Base-by-base conservation (phyloP, 164 flowering plant genomes). In the Magnolia kwangsiensis region DNA sequence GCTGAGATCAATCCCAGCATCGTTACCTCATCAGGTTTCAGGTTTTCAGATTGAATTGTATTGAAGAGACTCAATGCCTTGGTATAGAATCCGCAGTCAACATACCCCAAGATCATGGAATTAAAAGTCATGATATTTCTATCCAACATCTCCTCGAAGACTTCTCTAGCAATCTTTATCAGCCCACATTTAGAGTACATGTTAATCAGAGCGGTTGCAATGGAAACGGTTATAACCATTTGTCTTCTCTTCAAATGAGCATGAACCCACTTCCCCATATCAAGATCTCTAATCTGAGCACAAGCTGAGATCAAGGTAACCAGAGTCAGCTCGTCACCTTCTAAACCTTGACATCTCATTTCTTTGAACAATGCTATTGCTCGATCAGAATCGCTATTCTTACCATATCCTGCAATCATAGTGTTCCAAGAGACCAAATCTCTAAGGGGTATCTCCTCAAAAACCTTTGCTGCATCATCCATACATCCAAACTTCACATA, bases 391-490 rank as follows among this genome's bases (percentile, higher is more conserved):
- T 77, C 64, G 51, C 73, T 75, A 50, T 70, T 83, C 74, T 68
- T 79, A 73, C 73, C 76, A 68, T 75, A 79, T 51, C 82, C 79
- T 3, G 74, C 75, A 58, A 83, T 83, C 79, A 83, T 77, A 2
- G 81, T 69, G 65, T 80, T 83, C 85, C 85, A 83, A 11, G 85
- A 80, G 37, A 82, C 67, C 69, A 72, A 69, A 68, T 83, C 85
- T 78, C 72, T 81, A 14, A 55, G 72, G 27, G 77, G 75, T 69
- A 76, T 69, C 49, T 81, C 73, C 37, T 63, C 9, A 50, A 83
- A 83, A 51, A 83, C 45, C 45, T 59, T 75, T 8, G 51, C 66
- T 9, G 83, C 85, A 31, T 69, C 80, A 49, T 68, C 50, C 67
- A 81, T 77, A 29, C 71, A 51, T 23, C 77, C 82, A 49, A 76